Percentiles rank a stretch among this genome's conserved stretches.
Conservation (phyloP, 1,139 yeast species). For the Lodderomyces metapsilosis region DNA sequence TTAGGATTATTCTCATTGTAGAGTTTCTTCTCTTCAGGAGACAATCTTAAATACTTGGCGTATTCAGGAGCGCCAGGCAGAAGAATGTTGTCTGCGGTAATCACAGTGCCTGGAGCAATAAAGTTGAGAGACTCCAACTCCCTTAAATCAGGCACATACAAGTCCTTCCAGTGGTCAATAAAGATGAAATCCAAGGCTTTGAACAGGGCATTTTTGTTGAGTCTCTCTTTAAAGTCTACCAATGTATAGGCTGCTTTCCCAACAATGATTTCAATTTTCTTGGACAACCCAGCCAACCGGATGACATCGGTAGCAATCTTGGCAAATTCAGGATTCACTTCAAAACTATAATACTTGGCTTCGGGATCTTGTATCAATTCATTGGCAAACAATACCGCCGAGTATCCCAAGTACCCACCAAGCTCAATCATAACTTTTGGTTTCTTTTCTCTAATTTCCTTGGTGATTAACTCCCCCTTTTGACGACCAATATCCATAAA, state of each 20-base stretch:
- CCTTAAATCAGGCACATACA: constrained; percentile 44
- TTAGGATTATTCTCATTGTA: constrained; percentile 26
- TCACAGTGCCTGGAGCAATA: constrained; percentile 38
- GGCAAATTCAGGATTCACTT: constrained; percentile 32
- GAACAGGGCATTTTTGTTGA: constrained; percentile 12
- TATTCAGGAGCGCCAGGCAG: constrained; percentile 43
- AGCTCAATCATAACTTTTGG: constrained; percentile 41
- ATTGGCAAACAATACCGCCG: constrained; percentile 37
- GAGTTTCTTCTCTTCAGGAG: constrained; percentile 36
- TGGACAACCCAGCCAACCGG: constrained; percentile 36
- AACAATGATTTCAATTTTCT: constrained; percentile 31
- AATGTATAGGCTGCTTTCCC: constrained; percentile 37
- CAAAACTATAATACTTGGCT: constrained; percentile 40
- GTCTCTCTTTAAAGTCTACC: constrained; percentile 22
- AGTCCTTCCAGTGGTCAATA: constrained; percentile 41
- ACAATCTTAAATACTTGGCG: constrained; percentile 33
- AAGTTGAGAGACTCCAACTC: constrained; percentile 40
- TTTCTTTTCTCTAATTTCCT: constrained; percentile 21
- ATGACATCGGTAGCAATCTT: constrained; percentile 30
- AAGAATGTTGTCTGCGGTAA: constrained; percentile 41
- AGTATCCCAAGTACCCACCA: constrained; percentile 47
- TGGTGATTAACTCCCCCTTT: constrained; percentile 32
- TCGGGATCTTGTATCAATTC: constrained; percentile 22
- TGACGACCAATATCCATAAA: constrained; percentile 34
- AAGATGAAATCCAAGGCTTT: constrained; percentile 34